Base-by-base conservation (phyloP, 805 yeast genomes). In the Zygoascus biomembranicola region DNA sequence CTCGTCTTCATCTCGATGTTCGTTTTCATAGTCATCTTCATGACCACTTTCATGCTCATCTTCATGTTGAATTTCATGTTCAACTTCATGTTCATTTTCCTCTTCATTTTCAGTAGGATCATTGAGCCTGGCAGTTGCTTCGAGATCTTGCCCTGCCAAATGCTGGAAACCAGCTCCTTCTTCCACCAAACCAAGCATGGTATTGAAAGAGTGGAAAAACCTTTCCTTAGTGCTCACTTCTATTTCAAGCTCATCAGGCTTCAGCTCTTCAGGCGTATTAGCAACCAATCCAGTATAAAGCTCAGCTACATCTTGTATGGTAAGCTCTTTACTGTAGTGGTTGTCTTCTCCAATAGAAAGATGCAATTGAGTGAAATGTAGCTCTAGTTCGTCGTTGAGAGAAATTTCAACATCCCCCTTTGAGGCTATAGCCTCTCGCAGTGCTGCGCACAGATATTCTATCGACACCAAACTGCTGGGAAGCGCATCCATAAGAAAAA, bases 261-360 rank as follows among this genome's bases (percentile, higher is more conserved):
- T 44, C 41, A 47, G 18, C 5, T 48, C 54, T 10, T 54, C 58
- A 2, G 49, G 50, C 2, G 57, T 50, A 26, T 53, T 53, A 14
- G 53, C 59, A 10, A 51, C 47, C 16, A 61, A 52, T n/a, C 56
- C 60, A 37, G 54, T 44, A 23, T 57, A 59, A 8, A 63, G 49
- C 42, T 52, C 55, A 14, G 61, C 32, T 18, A 65, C 46, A 47
- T 63, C 66, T 11, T 53, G 45, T 8, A 65, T 31, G 3, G 61
- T 61, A 11, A 64, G 54, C 20, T 63, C 66, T 11, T 50, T 50
- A 45, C 57, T 44, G 56, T 61, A 63, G 32, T 58, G 43, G 43
- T 63, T 65, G 43, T 65, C 68, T 53, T 57, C 44, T n/a, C 26
- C 44, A 42, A 42, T 18, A 18, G 44, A 13, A 14, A 42, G 20